Conservation (phyloP, 441 rosid species). For the Isatis lusitanica region DNA sequence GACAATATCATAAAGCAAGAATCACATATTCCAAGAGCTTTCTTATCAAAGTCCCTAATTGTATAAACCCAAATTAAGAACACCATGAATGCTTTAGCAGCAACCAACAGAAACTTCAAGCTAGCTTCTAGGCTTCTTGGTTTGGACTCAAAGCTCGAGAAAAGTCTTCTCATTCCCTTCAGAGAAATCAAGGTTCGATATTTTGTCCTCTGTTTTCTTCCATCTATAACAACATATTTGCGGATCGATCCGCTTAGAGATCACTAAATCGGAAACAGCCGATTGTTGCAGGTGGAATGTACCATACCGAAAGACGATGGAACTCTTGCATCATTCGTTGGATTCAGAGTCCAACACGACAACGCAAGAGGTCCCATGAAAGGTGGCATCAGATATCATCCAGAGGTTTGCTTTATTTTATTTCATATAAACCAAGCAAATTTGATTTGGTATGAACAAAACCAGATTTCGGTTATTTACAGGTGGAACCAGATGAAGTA, state of each 20-base stretch:
- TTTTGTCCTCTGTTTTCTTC: background rate
- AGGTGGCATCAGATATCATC: conserved; percentile 77
- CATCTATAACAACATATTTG: background rate
- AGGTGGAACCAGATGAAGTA: conserved; percentile 77
- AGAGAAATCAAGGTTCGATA: conserved; percentile 81
- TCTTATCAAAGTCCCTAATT: conserved; percentile 3
- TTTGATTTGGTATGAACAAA: background rate
- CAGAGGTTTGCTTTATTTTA: conserved; percentile 44
- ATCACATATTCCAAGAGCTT: conserved; percentile 5
- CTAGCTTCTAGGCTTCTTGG: conserved; percentile 85
- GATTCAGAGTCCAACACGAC: conserved; percentile 71
- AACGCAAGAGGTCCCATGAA: conserved; percentile 79
- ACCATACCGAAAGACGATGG: conserved; percentile 71
- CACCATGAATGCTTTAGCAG: conserved; percentile 90
- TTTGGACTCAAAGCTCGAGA: conserved; percentile 81
- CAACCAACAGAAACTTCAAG: conserved; percentile 87
- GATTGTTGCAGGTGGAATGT: conserved; percentile 58
- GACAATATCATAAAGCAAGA: conserved; percentile 17
- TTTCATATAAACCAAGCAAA: background rate
- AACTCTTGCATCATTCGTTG: conserved; percentile 58
- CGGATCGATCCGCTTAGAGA: conserved; percentile 7
- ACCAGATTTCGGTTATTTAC: background rate
- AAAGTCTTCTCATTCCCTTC: conserved; percentile 84
- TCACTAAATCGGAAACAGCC: conserved; percentile 9
- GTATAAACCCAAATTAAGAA: conserved; percentile 1